phyloP scores from a whole-genome alignment of 2,329 filamentous ascomycete genomes.

The Berkeleyomyces rouxiae region DNA sequence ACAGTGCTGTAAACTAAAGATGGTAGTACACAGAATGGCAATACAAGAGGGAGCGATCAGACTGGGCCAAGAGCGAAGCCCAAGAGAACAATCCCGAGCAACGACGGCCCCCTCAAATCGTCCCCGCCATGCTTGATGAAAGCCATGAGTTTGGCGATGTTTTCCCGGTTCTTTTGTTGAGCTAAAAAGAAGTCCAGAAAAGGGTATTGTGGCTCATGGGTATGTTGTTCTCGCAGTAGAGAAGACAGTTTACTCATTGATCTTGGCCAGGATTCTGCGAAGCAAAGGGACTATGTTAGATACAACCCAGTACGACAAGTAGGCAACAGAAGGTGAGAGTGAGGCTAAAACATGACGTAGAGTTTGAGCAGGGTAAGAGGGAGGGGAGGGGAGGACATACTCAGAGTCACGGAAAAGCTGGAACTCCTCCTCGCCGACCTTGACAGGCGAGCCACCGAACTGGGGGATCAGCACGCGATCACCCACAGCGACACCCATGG shows the following conservation, averaged over 20 bases:
- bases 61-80: background rate
- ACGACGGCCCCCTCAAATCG: background rate
- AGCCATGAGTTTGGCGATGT: slow-evolving; percentile 14
- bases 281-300: background rate
- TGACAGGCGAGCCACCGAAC: slow-evolving; percentile 89
- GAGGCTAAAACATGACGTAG: background rate
- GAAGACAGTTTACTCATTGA: slow-evolving; percentile 57
- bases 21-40: slow-evolving; percentile 3
- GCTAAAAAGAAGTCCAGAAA: background rate
- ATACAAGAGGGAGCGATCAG: background rate
- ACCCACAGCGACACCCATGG: slow-evolving; percentile 65
- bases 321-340: background rate
- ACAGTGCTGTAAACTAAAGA: slow-evolving; percentile 4
- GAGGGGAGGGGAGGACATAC: slow-evolving; percentile 43
- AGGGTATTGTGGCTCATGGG: slow-evolving; percentile 6
- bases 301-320: background rate
- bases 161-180: background rate
- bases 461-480: slow-evolving; percentile 94
- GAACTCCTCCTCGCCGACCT: slow-evolving; percentile 95
- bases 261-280: slow-evolving; percentile 84
- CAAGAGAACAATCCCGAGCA: slow-evolving; percentile 10
- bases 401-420: slow-evolving; percentile 93
- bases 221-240: slow-evolving; percentile 3
- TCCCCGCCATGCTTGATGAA: slow-evolving; percentile 8
- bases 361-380: background rate